These are phyloP conservation scores for Dendrostoma leiphaemia DNA, from an alignment of 2,329 filamentous ascomycete genomes.

Conservation along the genomic window DNA sequence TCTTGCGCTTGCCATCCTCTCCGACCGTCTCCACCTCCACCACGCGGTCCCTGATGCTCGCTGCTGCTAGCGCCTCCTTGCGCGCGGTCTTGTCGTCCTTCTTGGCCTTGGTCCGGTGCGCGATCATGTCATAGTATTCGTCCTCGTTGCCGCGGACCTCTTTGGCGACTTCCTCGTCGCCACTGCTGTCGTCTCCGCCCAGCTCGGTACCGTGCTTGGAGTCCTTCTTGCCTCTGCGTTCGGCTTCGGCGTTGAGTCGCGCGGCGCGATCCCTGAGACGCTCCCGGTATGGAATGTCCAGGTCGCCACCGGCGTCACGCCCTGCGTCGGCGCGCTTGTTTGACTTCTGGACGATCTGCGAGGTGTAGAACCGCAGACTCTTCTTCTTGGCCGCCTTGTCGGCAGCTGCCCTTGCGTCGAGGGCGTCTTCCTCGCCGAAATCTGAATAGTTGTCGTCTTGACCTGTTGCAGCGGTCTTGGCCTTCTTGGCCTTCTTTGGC, in stretches of 20 bases:
- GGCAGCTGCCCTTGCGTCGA: conserved; percentile 75
- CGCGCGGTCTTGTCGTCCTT: conserved; percentile 67
- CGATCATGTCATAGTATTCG: conserved; percentile 89
- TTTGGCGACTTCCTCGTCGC: conserved; percentile 60
- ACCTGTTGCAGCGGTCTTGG: conserved; percentile 25
- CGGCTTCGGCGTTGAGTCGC: conserved; percentile 84
- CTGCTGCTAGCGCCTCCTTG: conserved; percentile 54
- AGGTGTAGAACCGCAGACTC: conserved; percentile 94
- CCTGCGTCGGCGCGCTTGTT: conserved; percentile 77
- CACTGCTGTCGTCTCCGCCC: conserved; percentile 63
- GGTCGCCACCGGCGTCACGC: conserved; percentile 73
- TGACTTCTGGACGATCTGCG: conserved; percentile 91
- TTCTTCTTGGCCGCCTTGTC: conserved; percentile 91
- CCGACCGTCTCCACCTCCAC: conserved; percentile 69
- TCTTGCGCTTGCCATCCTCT: conserved; percentile 84
- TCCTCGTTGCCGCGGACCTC: conserved; percentile 55
- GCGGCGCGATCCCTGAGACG: conserved; percentile 82
- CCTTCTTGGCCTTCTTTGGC: conserved; percentile 42
- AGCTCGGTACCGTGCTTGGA: conserved; percentile 64
- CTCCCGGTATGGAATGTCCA: conserved; percentile 85
- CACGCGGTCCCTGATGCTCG: conserved; percentile 62
- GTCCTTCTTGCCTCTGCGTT: conserved; percentile 71
- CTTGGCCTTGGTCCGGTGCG: conserved; percentile 67
- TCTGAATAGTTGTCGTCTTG: conserved; percentile 71
- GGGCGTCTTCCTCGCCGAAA: conserved; percentile 83